These are phyloP conservation scores for Phaffia tasmanica DNA, from an alignment of 768 basidiomycete genomes.

Conservation along the genomic window DNA sequence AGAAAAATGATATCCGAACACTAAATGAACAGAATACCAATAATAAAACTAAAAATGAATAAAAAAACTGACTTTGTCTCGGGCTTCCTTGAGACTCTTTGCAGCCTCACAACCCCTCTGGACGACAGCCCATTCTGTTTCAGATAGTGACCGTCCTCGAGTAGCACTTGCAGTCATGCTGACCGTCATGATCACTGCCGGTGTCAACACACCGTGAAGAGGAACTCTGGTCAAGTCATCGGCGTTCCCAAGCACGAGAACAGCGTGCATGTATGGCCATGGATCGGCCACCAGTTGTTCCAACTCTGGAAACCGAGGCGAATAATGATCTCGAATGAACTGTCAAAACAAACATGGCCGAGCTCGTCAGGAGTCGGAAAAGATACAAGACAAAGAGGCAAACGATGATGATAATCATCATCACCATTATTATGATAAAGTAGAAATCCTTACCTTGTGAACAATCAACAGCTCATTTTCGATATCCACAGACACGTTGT, in stretches of 20 bases:
- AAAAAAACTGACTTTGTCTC: constrained; percentile 56
- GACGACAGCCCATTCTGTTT: constrained; percentile 66
- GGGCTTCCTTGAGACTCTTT: constrained; percentile 72
- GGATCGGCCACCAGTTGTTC: constrained; percentile 91
- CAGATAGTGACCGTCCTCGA: constrained; percentile 58
- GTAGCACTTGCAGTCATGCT: constrained; percentile 90
- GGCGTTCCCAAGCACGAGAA: constrained; percentile 73
- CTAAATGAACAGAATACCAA: background rate
- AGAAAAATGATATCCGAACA: background rate
- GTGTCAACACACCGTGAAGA: constrained; percentile 63
- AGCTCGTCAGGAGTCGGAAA: constrained; percentile 1
- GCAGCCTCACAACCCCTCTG: constrained; percentile 79
- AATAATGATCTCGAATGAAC: constrained; percentile 98
- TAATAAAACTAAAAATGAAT: constrained; percentile 20
- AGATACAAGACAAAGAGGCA: background rate
- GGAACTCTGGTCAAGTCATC: constrained; percentile 81
- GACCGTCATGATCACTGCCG: constrained; percentile 90
- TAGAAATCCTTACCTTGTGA: constrained; percentile 57
- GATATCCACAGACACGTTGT: constrained; percentile 94
- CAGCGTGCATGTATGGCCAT: constrained; percentile 80
- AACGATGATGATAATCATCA: background rate
- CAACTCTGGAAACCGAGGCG: constrained; percentile 86
- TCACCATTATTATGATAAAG: background rate
- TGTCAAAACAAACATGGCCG: constrained; percentile 35
- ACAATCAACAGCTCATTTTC: constrained; percentile 97